phyloP scores from a whole-genome alignment of 805 yeast genomes.

The Candida suzukii region DNA sequence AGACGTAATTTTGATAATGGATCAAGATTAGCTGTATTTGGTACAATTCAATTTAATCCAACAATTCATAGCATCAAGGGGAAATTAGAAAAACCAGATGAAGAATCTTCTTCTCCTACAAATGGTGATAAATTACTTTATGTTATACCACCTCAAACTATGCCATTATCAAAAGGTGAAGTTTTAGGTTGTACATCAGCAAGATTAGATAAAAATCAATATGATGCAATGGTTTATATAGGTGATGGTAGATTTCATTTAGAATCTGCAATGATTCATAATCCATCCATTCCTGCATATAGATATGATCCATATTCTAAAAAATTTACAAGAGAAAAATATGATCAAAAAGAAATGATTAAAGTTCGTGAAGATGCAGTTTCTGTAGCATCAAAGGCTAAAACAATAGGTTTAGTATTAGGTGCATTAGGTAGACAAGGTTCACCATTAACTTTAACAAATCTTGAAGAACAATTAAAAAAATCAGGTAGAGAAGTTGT shows the following conservation, averaged over 20 bases:
- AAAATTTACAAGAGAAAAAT: conserved; percentile 82
- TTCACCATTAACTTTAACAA: conserved; percentile 64
- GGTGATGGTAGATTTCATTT: conserved; percentile 97
- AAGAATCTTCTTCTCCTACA: conserved; percentile 5
- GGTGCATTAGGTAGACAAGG: conserved; percentile 98
- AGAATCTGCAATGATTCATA: conserved; percentile 95
- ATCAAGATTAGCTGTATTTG: conserved; percentile 72
- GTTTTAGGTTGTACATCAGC: conserved; percentile 96
- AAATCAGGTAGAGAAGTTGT: conserved; percentile 61
- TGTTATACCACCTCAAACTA: conserved; percentile 81
- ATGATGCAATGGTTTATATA: conserved; percentile 78
- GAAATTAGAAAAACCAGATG: conserved; percentile 37
- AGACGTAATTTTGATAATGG: conserved; percentile 60
- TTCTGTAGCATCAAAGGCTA: conserved; percentile 47
- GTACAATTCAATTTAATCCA: conserved; percentile 96
- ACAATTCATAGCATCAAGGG: conserved; percentile 74
- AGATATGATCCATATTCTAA: conserved; percentile 94
- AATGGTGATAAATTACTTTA: conserved; percentile 38
- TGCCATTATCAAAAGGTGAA: conserved; percentile 92
- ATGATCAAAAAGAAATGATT: conserved; percentile 80
- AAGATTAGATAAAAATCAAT: conserved; percentile 53
- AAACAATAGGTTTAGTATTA: conserved; percentile 73
- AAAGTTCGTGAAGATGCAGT: conserved; percentile 71
- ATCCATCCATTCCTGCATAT: conserved; percentile 86
- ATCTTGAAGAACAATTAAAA: conserved; percentile 49